Conservation (phyloP, 148 eudicot species). For the Silene latifolia region DNA sequence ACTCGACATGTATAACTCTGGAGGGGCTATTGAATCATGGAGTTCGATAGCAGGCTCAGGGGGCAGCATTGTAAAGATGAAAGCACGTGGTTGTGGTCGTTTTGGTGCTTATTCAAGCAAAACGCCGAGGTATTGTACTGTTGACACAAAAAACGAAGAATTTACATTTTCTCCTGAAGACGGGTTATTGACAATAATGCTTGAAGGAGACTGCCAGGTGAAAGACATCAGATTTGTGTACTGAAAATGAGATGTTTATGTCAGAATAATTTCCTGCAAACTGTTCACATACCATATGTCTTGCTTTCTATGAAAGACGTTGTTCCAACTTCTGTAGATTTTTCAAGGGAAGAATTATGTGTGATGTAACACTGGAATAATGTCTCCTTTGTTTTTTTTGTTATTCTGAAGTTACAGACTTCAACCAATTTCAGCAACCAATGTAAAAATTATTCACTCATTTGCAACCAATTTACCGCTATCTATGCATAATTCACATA, state of each 20-base stretch:
- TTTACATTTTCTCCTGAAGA: slow-evolving; percentile 18
- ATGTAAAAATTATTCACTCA: too few species aligned
- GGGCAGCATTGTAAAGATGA: slow-evolving; percentile 29
- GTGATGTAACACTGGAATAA: not conserved
- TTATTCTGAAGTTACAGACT: slow-evolving; percentile 3
- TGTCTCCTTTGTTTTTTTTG: not conserved
- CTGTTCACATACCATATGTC: not conserved
- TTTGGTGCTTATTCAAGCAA: slow-evolving; percentile 50
- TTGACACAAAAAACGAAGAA: slow-evolving; percentile 24
- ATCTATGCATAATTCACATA: too few species aligned
- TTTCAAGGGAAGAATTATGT: not conserved
- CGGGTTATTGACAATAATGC: slow-evolving; percentile 42
- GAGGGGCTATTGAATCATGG: slow-evolving; percentile 47
- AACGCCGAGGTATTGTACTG: slow-evolving; percentile 32
- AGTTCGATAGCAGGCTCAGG: slow-evolving; percentile 14
- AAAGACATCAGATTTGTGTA: slow-evolving; percentile 42
- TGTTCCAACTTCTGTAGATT: not conserved
- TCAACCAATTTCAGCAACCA: too few species aligned
- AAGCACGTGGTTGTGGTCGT: slow-evolving; percentile 44
- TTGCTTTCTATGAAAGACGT: not conserved
- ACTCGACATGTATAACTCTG: slow-evolving; percentile 55
- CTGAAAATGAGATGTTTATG: slow-evolving; percentile 6
- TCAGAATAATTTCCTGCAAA: not conserved
- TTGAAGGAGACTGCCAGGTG: slow-evolving; percentile 42
- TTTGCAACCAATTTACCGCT: too few species aligned